A percentile compares a stretch with the other conserved stretches of the same genome.
Evolutionary conservation across 164 flowering plant species (phyloP).

Genomic region (Stephania japonica): DNA sequence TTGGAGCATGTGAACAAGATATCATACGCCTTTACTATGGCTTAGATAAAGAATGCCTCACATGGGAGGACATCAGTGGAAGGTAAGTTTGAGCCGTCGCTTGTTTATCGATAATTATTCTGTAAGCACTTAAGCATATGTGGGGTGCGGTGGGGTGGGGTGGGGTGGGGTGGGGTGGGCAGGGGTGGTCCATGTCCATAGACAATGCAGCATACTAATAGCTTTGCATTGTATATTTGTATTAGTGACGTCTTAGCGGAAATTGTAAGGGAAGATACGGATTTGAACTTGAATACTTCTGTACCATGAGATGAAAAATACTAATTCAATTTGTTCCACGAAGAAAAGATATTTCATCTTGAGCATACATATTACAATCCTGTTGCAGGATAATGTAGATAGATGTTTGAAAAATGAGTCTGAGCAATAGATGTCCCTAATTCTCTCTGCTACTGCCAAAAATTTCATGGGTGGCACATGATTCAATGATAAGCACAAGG

Average conservation of each 20-base stretch:
- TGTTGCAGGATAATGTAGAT: not conserved
- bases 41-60: constrained; percentile 68
- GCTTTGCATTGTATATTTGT: not conserved
- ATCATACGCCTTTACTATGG: constrained; percentile 90
- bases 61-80: constrained; percentile 97
- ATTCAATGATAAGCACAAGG: not conserved
- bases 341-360: not conserved
- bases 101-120: too few species aligned
- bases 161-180: too few species aligned
- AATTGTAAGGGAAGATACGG: constrained; percentile 3
- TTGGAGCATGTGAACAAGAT: constrained; percentile 68
- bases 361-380: not conserved
- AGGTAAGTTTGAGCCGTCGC: constrained; percentile 40
- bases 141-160: too few species aligned
- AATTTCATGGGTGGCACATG: not conserved
- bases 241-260: not conserved
- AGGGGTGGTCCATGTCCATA: too few species aligned
- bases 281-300: constrained; percentile 5
- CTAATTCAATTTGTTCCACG: constrained; percentile 7
- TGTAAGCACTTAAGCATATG: too few species aligned
- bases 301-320: constrained; percentile 13
- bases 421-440: not conserved
- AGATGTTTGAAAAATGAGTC: not conserved
- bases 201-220: too few species aligned
- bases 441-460: not conserved